These are phyloP conservation scores for Cicer judaicum DNA, from an alignment of 306 rosid genomes.

Conservation along the genomic window DNA sequence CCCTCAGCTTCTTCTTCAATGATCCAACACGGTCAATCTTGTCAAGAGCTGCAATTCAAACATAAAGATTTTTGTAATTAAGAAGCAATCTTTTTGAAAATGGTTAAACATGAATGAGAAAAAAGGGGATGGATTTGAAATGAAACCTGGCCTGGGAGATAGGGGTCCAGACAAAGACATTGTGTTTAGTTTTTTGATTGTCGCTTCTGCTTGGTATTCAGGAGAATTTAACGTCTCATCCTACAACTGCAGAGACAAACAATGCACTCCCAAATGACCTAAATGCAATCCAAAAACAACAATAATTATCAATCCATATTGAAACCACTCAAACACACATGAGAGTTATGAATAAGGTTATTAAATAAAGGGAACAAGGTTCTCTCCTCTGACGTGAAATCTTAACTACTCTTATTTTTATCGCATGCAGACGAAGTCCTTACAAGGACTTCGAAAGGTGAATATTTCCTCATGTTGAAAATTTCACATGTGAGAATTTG, in stretches of 20 bases:
- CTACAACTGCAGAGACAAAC: slow-evolving; percentile 43
- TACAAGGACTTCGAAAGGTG: no score
- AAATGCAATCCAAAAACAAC: slow-evolving; percentile 40
- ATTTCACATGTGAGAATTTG: no score
- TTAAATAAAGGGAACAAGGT: neutral
- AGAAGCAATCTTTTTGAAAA: neutral
- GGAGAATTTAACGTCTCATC: slow-evolving; percentile 61
- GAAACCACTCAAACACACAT: neutral
- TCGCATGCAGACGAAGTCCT: no score
- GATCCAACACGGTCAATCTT: slow-evolving; percentile 61
- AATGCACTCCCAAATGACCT: slow-evolving; percentile 59
- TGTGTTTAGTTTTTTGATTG: slow-evolving; percentile 31
- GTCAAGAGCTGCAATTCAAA: slow-evolving; percentile 53
- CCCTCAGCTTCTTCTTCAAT: slow-evolving; percentile 65
- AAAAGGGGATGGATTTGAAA: neutral
- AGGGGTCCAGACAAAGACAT: slow-evolving; percentile 71
- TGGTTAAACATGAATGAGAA: neutral
- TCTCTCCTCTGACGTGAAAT: no score
- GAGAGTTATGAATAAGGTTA: neutral
- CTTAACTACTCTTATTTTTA: no score
- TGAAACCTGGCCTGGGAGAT: slow-evolving; percentile 49
- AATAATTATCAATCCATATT: neutral
- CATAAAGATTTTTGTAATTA: neutral
- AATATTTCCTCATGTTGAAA: no score
- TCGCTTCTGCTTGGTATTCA: slow-evolving; percentile 37